Evolutionary conservation across 1,284 basidiomycete genomes (phyloP), one percentile per base, ranked within the genome.

Genomic region (Leccinum angustisporum): DNA sequence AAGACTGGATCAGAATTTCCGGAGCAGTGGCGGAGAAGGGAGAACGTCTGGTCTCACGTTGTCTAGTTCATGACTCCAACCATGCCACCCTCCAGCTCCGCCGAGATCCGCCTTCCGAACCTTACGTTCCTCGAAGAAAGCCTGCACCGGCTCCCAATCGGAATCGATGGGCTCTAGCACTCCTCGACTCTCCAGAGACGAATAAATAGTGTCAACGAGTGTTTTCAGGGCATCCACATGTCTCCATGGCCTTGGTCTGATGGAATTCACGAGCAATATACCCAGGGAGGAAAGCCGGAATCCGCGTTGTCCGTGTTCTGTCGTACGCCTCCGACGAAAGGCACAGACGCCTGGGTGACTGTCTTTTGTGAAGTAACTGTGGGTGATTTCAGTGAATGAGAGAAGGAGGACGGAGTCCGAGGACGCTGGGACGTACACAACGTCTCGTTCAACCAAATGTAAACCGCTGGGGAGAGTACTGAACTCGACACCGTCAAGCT

Each of bases 221-320:
- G 80, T 75, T 68, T 87, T 88, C 34, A 93, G 80, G 1, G 83
- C 81, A 0, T 80, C 72, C 4, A 87, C 80, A 69, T 92, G 91
- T 56, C 78, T 74, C 88, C 90, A 92, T 13, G 91, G 87, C 25
- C 88, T 80, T 33, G 90, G 82, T 60, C 87, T 80, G 1, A 76
- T 67, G 8, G 87, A 86, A 61, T 81, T 83, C 10, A 83, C 86
- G 31, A 92, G 80, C 0, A 92, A 77, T 40, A 93, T 81, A n/a
- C 90, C 91, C 0, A 92, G 77, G 1, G 91, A 90, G 2, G 87
- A 87, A 16, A 93, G 83, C 38, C 87, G 85, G 70, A 89, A 90
- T 5, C 91, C 91, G 54, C 91, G 84, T 64, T 91, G 88, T 2
- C 88, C 89, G 34, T 83, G 76, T 66, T 90, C 87, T 9, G 83